These are phyloP conservation scores for Pichia sp. DNA, from an alignment of 1,139 yeast genomes.

Conservation along the genomic window DNA sequence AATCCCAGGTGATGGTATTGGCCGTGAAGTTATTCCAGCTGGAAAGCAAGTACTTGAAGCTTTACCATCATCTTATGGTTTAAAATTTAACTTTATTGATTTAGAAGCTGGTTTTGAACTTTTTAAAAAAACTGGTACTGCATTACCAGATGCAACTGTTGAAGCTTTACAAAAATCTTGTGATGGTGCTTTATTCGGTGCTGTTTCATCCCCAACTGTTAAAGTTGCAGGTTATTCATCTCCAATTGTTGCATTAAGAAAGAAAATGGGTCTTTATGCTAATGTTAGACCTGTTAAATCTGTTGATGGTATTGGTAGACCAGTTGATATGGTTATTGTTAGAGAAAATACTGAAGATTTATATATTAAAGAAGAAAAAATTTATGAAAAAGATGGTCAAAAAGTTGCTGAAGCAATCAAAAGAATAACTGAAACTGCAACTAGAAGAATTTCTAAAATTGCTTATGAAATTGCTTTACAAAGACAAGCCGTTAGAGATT, in stretches of 20 bases:
- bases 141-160: slow-evolving; percentile 90
- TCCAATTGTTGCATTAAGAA: slow-evolving; percentile 95
- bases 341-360: slow-evolving; percentile 98
- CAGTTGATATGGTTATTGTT: slow-evolving; percentile 95
- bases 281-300: slow-evolving; percentile 97
- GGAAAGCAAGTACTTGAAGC: slow-evolving; percentile 82
- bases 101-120: slow-evolving; percentile 92
- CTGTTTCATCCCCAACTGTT: slow-evolving; percentile 90
- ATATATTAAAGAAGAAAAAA: slow-evolving; percentile 86
- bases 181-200: slow-evolving; percentile 96
- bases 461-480: slow-evolving; percentile 90
- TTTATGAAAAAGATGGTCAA: slow-evolving; percentile 70
- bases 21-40: slow-evolving; percentile 95
- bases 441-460: slow-evolving; percentile 79
- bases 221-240: slow-evolving; percentile 96
- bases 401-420: slow-evolving; percentile 96
- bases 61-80: slow-evolving; percentile 66
- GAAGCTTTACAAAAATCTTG: slow-evolving; percentile 72
- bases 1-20: slow-evolving; percentile 98
- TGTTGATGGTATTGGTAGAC: slow-evolving; percentile 75
- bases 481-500: slow-evolving; percentile 75
- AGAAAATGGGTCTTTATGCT: slow-evolving; percentile 89
- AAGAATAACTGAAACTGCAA: slow-evolving; percentile 86
- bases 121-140: slow-evolving; percentile 88
- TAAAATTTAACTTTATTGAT: slow-evolving; percentile 78